phyloP scores from a whole-genome alignment of 2,329 filamentous ascomycete genomes.

The Myrmaecium sp. region DNA sequence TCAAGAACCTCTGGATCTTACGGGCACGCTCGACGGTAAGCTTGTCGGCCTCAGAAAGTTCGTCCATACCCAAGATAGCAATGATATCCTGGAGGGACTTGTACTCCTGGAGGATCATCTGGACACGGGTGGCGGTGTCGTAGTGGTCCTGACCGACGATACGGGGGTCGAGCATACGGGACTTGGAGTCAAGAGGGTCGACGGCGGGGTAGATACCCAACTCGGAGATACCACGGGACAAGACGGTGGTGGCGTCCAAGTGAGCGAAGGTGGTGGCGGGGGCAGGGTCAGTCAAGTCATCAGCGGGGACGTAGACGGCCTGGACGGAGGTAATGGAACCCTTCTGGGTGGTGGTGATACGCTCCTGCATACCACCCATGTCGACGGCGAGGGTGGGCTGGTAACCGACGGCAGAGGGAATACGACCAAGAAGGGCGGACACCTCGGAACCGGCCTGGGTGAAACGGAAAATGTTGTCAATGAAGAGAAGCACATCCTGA shows the following conservation, averaged over 20 bases:
- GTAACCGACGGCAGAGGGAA: slow-evolving; percentile 99
- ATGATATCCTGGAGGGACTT: slow-evolving; percentile 99
- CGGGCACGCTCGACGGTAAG: slow-evolving; percentile 99
- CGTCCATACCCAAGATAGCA: slow-evolving; percentile 99
- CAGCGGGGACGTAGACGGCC: slow-evolving; percentile 99
- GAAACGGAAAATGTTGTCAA: slow-evolving; percentile 99
- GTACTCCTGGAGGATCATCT: slow-evolving; percentile 99
- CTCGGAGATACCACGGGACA: slow-evolving; percentile 99
- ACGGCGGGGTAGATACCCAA: slow-evolving; percentile 99
- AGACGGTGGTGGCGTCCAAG: slow-evolving; percentile 99
- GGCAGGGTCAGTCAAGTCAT: slow-evolving; percentile 99
- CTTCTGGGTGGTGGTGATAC: slow-evolving; percentile 99
- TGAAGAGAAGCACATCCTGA: slow-evolving; percentile 97
- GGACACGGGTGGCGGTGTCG: slow-evolving; percentile 80
- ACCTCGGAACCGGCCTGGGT: slow-evolving; percentile 99
- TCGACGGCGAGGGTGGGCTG: slow-evolving; percentile 96
- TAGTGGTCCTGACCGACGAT: slow-evolving; percentile 98
- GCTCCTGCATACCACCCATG: slow-evolving; percentile 99
- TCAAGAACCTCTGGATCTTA: slow-evolving; percentile 99
- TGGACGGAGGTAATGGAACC: slow-evolving; percentile 99
- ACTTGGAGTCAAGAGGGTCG: slow-evolving; percentile 98
- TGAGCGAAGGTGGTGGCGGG: slow-evolving; percentile 99
- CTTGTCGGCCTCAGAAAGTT: slow-evolving; percentile 98
- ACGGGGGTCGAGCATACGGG: slow-evolving; percentile 98
- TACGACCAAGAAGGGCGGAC: slow-evolving; percentile 97